These are phyloP conservation scores for Aspergillus chevalieri DNA, from an alignment of 2,329 filamentous ascomycete species.

Conservation along the genomic window DNA sequence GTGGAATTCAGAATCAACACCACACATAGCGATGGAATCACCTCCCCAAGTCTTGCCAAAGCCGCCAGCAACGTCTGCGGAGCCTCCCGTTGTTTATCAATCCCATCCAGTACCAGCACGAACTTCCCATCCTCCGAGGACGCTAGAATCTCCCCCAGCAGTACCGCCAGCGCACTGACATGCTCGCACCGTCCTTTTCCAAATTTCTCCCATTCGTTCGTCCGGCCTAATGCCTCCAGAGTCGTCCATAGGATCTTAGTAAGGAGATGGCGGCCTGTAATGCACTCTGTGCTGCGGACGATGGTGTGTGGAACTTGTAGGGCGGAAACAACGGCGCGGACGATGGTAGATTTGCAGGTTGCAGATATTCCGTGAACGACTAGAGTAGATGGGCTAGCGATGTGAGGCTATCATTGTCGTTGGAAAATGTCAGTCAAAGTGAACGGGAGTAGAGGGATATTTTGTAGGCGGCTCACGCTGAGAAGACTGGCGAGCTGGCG, in stretches of 20 bases:
- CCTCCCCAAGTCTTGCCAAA: constrained; percentile 72
- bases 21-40: constrained; percentile 69
- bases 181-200: constrained; percentile 66
- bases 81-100: constrained; percentile 78
- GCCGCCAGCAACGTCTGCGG: constrained; percentile 73
- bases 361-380: constrained; percentile 79
- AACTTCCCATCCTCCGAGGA: constrained; percentile 51
- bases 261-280: constrained; percentile 41
- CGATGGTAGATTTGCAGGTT: constrained; percentile 75
- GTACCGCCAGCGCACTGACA: constrained; percentile 66
- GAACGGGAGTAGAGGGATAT: background rate
- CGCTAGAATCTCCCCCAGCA: constrained; percentile 50
- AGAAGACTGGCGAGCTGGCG: constrained; percentile 37
- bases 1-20: constrained; percentile 67
- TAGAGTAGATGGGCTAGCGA: constrained; percentile 67
- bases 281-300: constrained; percentile 41
- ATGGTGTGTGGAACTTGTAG: constrained; percentile 45
- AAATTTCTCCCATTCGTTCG: constrained; percentile 40
- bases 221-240: constrained; percentile 29
- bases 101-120: constrained; percentile 77
- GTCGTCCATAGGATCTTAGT: constrained; percentile 41
- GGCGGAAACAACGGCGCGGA: constrained; percentile 57
- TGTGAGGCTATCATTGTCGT: constrained; percentile 19
- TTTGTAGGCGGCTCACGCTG: constrained; percentile 25
- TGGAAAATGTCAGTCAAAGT: background rate